Percentiles rank a stretch among this genome's conserved stretches.
These are phyloP conservation scores for Thermoascus crustaceus DNA, from an alignment of 2,329 filamentous ascomycete genomes.

Conservation along the genomic window DNA sequence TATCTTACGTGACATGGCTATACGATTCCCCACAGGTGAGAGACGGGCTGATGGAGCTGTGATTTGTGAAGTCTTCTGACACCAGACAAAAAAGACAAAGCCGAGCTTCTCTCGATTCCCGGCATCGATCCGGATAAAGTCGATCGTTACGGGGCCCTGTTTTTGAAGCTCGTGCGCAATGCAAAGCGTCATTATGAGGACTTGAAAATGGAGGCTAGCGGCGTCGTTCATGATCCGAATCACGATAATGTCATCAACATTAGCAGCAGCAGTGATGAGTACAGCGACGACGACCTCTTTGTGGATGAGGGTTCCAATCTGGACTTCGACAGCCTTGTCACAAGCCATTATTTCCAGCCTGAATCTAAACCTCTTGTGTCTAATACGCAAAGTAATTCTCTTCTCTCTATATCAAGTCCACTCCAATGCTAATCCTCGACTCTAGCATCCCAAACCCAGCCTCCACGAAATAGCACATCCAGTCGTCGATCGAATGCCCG, in stretches of 20 bases:
- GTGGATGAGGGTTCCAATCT: constrained; percentile 17
- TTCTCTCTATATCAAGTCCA: background rate
- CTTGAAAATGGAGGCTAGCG: constrained; percentile 41
- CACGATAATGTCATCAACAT: constrained; percentile 40
- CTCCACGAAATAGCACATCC: background rate
- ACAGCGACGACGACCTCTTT: constrained; percentile 26
- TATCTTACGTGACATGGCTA: constrained; percentile 41
- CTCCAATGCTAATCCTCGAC: constrained; percentile 11
- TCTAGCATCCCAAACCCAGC: too few species aligned
- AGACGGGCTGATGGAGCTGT: background rate
- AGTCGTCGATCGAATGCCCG: background rate
- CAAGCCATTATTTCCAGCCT: constrained; percentile 28
- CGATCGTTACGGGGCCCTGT: constrained; percentile 34
- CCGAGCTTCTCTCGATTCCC: constrained; percentile 32
- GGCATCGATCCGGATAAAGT: constrained; percentile 40
- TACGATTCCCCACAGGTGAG: constrained; percentile 37
- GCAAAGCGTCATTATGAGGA: constrained; percentile 35
- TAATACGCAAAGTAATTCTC: background rate
- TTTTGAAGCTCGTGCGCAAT: constrained; percentile 35
- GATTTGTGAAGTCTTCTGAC: constrained; percentile 9
- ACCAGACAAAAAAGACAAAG: too few species aligned
- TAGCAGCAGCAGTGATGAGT: constrained; percentile 35
- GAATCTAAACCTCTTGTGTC: constrained; percentile 11
- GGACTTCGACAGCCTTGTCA: constrained; percentile 17
- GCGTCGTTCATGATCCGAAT: constrained; percentile 37